Percentiles rank a stretch among this genome's conserved stretches.
These are phyloP conservation scores for Fraxinus anomala DNA, from an alignment of 257 asterid genomes.

Conservation along the genomic window DNA sequence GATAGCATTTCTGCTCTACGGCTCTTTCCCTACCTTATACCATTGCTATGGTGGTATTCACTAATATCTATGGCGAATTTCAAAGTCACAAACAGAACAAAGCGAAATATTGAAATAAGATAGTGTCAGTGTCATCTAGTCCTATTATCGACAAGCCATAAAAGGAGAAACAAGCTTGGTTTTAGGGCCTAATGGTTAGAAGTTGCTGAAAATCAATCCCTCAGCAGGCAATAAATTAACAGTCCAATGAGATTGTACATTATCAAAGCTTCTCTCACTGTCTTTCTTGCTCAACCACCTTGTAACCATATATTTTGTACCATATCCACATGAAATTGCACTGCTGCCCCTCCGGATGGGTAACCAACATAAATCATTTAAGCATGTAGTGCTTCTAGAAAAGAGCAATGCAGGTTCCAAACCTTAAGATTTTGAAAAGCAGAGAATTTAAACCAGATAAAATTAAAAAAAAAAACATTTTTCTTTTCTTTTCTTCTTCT, in stretches of 20 bases:
- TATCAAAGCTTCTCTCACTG: neutral
- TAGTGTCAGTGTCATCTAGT: neutral
- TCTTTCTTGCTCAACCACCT: neutral
- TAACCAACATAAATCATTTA: neutral
- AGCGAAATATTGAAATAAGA: neutral
- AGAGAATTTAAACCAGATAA: too few relatives aligned
- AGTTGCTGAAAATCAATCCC: neutral
- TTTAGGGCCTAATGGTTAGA: neutral
- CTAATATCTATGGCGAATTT: neutral
- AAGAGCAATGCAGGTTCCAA: neutral
- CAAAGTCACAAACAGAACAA: neutral
- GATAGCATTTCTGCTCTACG: too few relatives aligned
- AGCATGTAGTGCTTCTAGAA: neutral
- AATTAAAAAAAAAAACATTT: too few relatives aligned
- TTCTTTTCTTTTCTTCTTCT: neutral
- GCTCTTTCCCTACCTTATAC: neutral
- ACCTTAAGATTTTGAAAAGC: neutral
- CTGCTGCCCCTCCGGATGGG: neutral
- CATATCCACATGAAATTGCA: neutral
- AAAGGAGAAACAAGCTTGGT: neutral
- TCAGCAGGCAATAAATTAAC: neutral
- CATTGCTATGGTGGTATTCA: neutral
- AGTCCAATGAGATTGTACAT: neutral
- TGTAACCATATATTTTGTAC: neutral
- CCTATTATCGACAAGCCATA: neutral